Evolutionary conservation across 345 rosid genomes (phyloP).

Genomic region (Acer negundo): DNA sequence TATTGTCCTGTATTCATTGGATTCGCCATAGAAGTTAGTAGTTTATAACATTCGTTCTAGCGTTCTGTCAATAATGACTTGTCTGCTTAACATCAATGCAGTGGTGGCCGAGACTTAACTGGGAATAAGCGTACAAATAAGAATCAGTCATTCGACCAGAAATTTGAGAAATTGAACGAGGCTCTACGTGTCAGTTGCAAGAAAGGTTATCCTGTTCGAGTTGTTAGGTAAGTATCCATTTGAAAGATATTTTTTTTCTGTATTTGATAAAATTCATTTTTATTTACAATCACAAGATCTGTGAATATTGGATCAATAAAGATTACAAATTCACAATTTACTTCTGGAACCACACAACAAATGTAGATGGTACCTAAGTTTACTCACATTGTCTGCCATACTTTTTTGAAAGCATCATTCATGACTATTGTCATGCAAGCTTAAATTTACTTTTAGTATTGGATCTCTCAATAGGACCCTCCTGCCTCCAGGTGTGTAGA

Average conservation of each 20-base stretch:
- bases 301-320: background rate
- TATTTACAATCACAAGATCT: background rate
- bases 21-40: background rate
- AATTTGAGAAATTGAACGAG: conserved; percentile 49
- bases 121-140: conserved; percentile 68
- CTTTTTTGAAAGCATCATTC: background rate
- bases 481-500: background rate
- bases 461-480: background rate
- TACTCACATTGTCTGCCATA: background rate
- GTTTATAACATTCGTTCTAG: background rate
- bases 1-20: background rate
- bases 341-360: background rate
- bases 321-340: background rate
- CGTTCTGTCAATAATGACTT: conserved; percentile 1
- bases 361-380: background rate
- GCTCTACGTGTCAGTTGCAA: conserved; percentile 61
- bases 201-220: conserved; percentile 70
- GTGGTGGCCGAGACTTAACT: conserved; percentile 69
- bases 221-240: conserved; percentile 45
- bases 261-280: background rate
- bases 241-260: background rate
- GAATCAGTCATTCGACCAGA: conserved; percentile 61
- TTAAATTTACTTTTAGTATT: background rate
- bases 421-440: background rate
- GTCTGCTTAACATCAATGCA: conserved; percentile 22